Percentiles rank a stretch among this genome's conserved stretches.
Evolutionary conservation across 768 basidiomycete genomes (phyloP).

Genomic region (Suillus brevipes): DNA sequence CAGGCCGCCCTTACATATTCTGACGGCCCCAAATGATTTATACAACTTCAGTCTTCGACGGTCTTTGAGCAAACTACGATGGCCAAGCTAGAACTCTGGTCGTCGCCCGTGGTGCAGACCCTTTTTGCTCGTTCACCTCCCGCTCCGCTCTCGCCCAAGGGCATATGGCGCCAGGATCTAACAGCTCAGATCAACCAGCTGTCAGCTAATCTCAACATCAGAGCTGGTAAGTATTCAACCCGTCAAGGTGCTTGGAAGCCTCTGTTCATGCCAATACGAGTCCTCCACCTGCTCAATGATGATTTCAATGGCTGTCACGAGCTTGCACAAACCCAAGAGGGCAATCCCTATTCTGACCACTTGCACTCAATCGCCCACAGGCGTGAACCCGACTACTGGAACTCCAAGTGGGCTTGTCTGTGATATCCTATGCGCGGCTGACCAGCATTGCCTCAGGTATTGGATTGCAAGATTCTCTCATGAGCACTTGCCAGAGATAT

Average conservation of each 20-base stretch:
- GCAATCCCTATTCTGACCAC: slow-evolving; percentile 23
- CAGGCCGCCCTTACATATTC: background rate
- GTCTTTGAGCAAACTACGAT: background rate
- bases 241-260: background rate
- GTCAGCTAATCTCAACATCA: slow-evolving; percentile 16
- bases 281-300: slow-evolving; percentile 24
- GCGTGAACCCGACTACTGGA: slow-evolving; percentile 25
- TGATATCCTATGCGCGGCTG: background rate
- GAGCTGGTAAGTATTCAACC: slow-evolving; percentile 12
- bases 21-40: background rate
- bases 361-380: slow-evolving; percentile 24
- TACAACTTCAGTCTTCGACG: background rate
- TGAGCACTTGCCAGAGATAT: slow-evolving; percentile 18
- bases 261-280: background rate
- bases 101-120: slow-evolving; percentile 17
- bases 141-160: slow-evolving; percentile 14
- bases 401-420: slow-evolving; percentile 13
- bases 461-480: slow-evolving; percentile 20
- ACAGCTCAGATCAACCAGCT: slow-evolving; percentile 21
- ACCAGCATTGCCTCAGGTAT: slow-evolving; percentile 10
- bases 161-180: slow-evolving; percentile 19
- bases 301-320: slow-evolving; percentile 20
- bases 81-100: slow-evolving; percentile 9
- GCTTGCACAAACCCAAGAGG: slow-evolving; percentile 21
- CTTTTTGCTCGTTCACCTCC: slow-evolving; percentile 18